Evolutionary conservation across 2,329 filamentous ascomycete genomes (phyloP).

Genomic region (Stagonosporopsis chrysanthemi): DNA sequence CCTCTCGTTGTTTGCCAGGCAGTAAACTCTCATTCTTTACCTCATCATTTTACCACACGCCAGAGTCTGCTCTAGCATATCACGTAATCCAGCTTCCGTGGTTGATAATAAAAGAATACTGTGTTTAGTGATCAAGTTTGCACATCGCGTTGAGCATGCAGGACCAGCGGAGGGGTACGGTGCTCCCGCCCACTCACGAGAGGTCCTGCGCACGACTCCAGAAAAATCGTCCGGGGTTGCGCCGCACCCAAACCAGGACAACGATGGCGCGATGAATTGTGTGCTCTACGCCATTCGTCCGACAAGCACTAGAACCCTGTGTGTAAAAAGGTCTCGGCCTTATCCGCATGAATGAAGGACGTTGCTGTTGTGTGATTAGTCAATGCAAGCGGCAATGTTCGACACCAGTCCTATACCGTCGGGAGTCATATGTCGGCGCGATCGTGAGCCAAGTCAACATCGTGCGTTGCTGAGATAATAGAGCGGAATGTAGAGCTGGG

Average conservation of each 20-base stretch:
- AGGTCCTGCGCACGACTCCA: neutral
- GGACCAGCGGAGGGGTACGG: neutral
- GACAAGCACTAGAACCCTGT: neutral
- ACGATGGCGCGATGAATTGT: slow-evolving; percentile 13
- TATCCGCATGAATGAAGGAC: neutral
- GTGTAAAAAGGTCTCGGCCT: neutral
- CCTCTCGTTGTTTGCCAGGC: too few relatives aligned
- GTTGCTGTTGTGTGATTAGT: slow-evolving; percentile 2
- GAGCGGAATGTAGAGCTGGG: slow-evolving; percentile 4
- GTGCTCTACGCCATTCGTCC: slow-evolving; percentile 3
- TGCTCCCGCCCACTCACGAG: slow-evolving; percentile 5
- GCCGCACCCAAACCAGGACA: neutral
- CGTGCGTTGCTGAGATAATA: slow-evolving; percentile 14
- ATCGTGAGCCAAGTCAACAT: neutral
- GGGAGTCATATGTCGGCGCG: neutral
- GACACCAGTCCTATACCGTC: neutral
- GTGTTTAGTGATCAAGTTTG: neutral
- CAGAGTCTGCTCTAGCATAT: neutral
- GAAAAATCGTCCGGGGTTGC: neutral
- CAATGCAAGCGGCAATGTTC: neutral
- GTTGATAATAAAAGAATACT: neutral
- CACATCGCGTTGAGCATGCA: neutral
- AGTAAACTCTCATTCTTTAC: too few relatives aligned
- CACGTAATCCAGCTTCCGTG: neutral
- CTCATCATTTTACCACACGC: neutral